Evolutionary conservation across 345 rosid species (phyloP).

Genomic region (Linum trigynum): DNA sequence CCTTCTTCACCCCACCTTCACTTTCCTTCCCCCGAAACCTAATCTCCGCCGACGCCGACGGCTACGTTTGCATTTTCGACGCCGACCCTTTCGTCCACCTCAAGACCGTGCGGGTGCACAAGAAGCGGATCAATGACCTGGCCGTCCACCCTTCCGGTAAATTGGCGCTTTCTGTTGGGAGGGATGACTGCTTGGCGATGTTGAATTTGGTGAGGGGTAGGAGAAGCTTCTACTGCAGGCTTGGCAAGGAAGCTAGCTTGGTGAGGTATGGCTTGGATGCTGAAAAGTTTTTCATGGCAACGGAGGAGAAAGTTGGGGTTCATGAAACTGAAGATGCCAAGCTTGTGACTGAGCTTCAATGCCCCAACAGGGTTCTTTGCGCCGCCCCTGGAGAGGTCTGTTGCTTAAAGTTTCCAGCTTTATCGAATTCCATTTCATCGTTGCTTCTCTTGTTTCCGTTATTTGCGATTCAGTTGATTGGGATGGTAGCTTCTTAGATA

Average conservation of each 20-base stretch:
- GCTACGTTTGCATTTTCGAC: constrained; percentile 73
- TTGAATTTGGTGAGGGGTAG: constrained; percentile 81
- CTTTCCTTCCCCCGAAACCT: constrained; percentile 85
- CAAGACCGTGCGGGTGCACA: constrained; percentile 55
- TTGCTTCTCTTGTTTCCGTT: neutral
- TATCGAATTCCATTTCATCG: neutral
- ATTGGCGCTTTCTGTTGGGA: constrained; percentile 67
- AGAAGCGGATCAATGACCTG: constrained; percentile 60
- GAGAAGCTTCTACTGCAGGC: constrained; percentile 63
- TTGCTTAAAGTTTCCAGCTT: constrained; percentile 1
- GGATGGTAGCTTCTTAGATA: neutral
- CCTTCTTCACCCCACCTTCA: constrained; percentile 64
- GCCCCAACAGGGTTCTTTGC: constrained; percentile 58
- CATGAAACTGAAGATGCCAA: constrained; percentile 85
- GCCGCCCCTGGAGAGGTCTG: constrained; percentile 75
- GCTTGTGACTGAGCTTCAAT: constrained; percentile 51
- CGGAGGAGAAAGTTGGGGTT: constrained; percentile 48
- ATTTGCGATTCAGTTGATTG: neutral
- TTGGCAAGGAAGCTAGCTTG: constrained; percentile 61
- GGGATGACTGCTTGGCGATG: constrained; percentile 81
- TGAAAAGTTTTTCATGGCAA: constrained; percentile 65
- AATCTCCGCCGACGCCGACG: constrained; percentile 71
- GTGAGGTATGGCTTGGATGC: constrained; percentile 52
- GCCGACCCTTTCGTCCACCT: constrained; percentile 78
- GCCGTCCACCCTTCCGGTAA: constrained; percentile 75